Evolutionary conservation across 768 basidiomycete genomes (phyloP).

Genomic region (Sutorius australiensis): DNA sequence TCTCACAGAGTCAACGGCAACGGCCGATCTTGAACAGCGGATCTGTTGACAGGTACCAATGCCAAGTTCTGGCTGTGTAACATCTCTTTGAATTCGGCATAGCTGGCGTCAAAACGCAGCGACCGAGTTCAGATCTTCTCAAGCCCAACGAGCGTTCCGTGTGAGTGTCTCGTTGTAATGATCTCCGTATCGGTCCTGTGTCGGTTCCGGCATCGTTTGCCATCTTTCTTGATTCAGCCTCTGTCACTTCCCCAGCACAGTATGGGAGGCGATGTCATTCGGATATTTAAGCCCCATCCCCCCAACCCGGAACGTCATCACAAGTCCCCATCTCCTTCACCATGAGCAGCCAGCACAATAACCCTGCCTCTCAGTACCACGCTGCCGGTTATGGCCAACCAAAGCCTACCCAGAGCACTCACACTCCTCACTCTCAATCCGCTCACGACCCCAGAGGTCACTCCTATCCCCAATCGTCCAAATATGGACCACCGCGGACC

Average conservation of each 20-base stretch:
- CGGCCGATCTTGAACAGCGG: constrained; percentile 8
- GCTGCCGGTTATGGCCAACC: constrained; percentile 12
- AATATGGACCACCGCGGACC: constrained; percentile 24
- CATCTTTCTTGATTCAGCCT: constrained; percentile 21
- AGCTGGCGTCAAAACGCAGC: constrained; percentile 9
- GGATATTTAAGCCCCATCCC: constrained; percentile 27
- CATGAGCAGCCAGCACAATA: constrained; percentile 29
- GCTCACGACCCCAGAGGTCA: constrained; percentile 17
- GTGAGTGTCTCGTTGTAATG: constrained; percentile 17
- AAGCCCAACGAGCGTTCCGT: constrained; percentile 11
- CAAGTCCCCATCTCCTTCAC: background rate
- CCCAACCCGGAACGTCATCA: background rate
- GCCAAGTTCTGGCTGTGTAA: constrained; percentile 19
- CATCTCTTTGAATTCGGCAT: background rate
- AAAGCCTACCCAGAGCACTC: constrained; percentile 18
- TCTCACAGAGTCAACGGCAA: background rate
- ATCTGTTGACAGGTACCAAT: constrained; percentile 11
- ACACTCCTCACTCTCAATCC: constrained; percentile 19
- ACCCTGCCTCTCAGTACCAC: constrained; percentile 15
- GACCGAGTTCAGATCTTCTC: constrained; percentile 13
- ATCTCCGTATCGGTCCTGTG: constrained; percentile 21
- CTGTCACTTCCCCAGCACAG: constrained; percentile 13
- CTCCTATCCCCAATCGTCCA: constrained; percentile 26
- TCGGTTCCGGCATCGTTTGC: constrained; percentile 28
- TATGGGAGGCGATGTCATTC: constrained; percentile 26